Base-by-base conservation (phyloP, 352 stramenopile genomes). In the Ophiocytium majus region DNA sequence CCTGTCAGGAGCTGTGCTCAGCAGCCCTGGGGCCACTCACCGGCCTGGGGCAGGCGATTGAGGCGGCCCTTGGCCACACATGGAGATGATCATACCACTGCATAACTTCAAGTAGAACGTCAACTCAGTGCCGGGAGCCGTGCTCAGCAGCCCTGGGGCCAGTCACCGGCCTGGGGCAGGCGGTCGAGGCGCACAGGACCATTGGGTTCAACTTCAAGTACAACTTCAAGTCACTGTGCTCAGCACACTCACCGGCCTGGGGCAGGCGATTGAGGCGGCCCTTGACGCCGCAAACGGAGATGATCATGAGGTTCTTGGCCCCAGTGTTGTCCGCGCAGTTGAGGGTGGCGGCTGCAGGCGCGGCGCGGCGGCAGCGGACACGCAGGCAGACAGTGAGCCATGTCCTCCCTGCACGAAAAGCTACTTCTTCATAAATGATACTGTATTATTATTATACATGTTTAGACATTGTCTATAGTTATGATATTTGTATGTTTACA, bases 281-380 rank as follows among this genome's bases (percentile, higher is more conserved):
- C 91, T 98, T 98, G 91, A 99, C 98, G 84, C 98, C 97, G 93
- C 95, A 98, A 86, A 99, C 98, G 63, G 97, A 94, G 88, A 99
- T 99, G 91, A 99, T 99, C 93, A 98, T 98, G 63, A 99, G 92
- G 92, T 99, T 99, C 94, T 99, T 99, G 89, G 97, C 98, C 79
- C 98, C 98, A 78, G 96, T 98, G 95, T 99, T 99, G 92, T 99
- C 98, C 81, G 97, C 98, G 92, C 98, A 99, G 95, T 99, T 99
- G 90, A 99, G 97, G 82, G 99, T 96, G 84, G 98, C 98, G 81
- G 95, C n/a, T n/a, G n/a, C n/a, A n/a, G n/a, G n/a, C n/a, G 96
- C 74, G 97, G 94, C 84, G 97, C 97, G 49, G 99, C 95, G 87
- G 31, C 81, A 79, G 31, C n/a, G 63, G 23, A 64, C 50, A 23